Percentiles rank a stretch among this genome's conserved stretches.
phyloP scores from a whole-genome alignment of 1,139 yeast species.

The Pichia sp. region DNA sequence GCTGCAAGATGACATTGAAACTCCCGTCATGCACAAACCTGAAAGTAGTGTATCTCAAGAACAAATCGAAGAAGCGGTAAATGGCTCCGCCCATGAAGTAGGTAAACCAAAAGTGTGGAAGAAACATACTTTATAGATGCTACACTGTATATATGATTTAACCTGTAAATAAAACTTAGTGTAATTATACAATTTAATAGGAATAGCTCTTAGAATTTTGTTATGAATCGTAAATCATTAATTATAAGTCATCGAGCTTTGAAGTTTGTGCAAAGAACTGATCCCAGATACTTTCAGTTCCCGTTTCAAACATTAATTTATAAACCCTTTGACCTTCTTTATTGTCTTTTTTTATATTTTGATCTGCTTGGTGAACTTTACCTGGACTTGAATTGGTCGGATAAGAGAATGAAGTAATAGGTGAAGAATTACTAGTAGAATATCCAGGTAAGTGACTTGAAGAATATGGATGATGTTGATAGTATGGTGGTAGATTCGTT shows the following conservation, averaged over 20 bases:
- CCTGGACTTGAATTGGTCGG: not conserved
- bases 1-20: constrained; percentile 3
- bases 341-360: not conserved
- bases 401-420: not conserved
- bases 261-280: constrained; percentile 49
- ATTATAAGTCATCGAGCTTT: constrained; percentile 7
- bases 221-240: too few relatives aligned
- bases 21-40: not conserved
- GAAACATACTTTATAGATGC: constrained; percentile 8
- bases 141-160: not conserved
- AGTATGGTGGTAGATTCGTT: not conserved
- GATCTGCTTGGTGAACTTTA: not conserved
- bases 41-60: not conserved
- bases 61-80: not conserved
- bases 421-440: not conserved
- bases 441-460: not conserved
- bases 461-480: not conserved
- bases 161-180: not conserved
- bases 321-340: constrained; percentile 48
- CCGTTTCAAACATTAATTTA: constrained; percentile 59
- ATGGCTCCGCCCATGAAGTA: not conserved
- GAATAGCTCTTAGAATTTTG: too few relatives aligned
- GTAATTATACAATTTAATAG: not conserved
- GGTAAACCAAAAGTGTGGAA: constrained; percentile 10
- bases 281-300: constrained; percentile 71